Evolutionary conservation across 2,329 filamentous ascomycete species (phyloP), one percentile per base, ranked within the genome.

Genomic region (Blastomyces emzantsi): DNA sequence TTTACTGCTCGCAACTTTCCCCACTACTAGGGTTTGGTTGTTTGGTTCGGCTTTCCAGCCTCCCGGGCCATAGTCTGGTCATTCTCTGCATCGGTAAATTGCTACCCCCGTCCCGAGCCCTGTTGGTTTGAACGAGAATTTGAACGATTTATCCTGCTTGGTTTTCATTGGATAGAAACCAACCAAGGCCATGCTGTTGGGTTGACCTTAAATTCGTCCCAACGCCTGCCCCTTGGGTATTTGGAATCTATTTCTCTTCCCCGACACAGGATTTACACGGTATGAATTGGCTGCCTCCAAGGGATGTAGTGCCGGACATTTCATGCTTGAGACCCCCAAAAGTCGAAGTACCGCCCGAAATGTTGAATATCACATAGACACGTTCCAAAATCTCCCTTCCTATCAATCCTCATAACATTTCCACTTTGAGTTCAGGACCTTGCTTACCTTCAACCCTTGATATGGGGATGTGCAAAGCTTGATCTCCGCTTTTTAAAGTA

Each of bases 401-500:
- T 5, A 13, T 17, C 17, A 7, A 7, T 43, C 7, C 17, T 43
- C 41, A 43, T 17, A 17, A 41, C 41, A 17, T 17, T 45, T 45
- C 43, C 17, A 2, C 15, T 19, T 2, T n/a, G 15, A 45, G 43
- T 17, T 45, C 43, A 8, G 6, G 49, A 52, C 43, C 6, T 45
- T 45, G 17, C 2, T 45, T 45, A 19, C n/a, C 45, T 22, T 47
- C 8, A 3, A 47, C 52, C 52, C 17, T 28, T 28, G n/a, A 43
- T 13, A 59, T 28, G 56, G 56, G 8, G 19, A 17, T 5, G 41
- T 17, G 36, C n/a, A 28, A 30, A 60, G 57, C n/a, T 47, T 60
- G 39, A 47, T 45, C 25, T 47, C 57, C 57, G 49, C 57, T 30
- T 60, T 60, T 60, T 60, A 47, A 30, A 60, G 41, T 25, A 36